Evolutionary conservation across 2,329 filamentous ascomycete genomes (phyloP).

Genomic region (Penicillium italicum): DNA sequence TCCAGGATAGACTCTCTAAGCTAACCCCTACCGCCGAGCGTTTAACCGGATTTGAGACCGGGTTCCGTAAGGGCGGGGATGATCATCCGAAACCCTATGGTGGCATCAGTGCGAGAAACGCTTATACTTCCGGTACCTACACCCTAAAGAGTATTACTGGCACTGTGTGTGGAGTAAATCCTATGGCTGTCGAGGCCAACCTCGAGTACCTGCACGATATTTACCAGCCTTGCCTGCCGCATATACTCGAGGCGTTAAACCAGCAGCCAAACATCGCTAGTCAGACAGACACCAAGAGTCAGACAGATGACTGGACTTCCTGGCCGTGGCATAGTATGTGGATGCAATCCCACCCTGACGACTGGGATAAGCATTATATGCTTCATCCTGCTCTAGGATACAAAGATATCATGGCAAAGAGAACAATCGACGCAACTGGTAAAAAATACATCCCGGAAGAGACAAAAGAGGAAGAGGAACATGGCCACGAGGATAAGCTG

Average conservation of each 20-base stretch:
- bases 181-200: conserved; percentile 44
- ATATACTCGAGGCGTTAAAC: conserved; percentile 24
- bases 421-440: conserved; percentile 18
- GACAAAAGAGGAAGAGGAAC: conserved; percentile 21
- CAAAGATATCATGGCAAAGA: conserved; percentile 19
- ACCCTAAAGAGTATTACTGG: conserved; percentile 44
- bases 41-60: conserved; percentile 21
- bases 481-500: conserved; percentile 24
- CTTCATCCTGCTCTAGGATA: conserved; percentile 26
- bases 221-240: conserved; percentile 46
- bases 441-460: conserved; percentile 18
- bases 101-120: conserved; percentile 40
- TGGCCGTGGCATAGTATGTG: conserved; percentile 29
- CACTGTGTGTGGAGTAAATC: conserved; percentile 42
- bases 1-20: conserved; percentile 21
- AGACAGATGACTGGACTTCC: conserved; percentile 20
- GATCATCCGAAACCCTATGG: conserved; percentile 30
- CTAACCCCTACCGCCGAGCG: conserved; percentile 26
- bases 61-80: conserved; percentile 13
- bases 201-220: conserved; percentile 40
- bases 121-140: conserved; percentile 43
- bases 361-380: conserved; percentile 26
- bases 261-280: conserved; percentile 13
- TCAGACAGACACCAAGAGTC: not conserved
- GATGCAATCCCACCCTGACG: conserved; percentile 31